Conservation (phyloP, 139 green algal species). For the Tetraselmis striata region DNA sequence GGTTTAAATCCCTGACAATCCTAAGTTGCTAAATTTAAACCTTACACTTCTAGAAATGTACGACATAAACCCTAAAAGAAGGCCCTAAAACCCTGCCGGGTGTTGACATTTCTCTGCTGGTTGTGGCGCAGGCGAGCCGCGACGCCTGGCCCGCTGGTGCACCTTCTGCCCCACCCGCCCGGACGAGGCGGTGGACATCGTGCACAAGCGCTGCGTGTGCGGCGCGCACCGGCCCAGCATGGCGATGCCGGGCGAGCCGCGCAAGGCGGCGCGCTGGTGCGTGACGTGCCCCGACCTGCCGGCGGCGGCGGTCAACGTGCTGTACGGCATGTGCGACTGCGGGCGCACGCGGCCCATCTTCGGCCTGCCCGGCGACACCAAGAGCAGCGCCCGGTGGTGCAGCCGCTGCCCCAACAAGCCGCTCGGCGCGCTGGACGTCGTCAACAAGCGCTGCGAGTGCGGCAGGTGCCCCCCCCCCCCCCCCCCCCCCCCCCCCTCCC, state of each 20-base stretch:
- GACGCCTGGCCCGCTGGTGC: not conserved
- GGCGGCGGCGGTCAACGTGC: not conserved
- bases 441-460: conserved; percentile 3
- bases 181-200: not conserved
- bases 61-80: too few relatives aligned
- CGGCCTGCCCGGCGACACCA: not conserved
- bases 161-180: not conserved
- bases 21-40: too few relatives aligned
- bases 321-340: not conserved
- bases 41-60: too few relatives aligned
- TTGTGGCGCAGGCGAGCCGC: not conserved
- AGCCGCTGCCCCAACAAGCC: not conserved
- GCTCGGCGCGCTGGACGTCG: not conserved
- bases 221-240: not conserved
- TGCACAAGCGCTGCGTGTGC: not conserved
- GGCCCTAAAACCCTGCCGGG: too few relatives aligned
- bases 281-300: not conserved
- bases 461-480: too few relatives aligned
- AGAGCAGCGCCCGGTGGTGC: not conserved
- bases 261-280: not conserved
- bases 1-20: too few relatives aligned
- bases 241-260: not conserved
- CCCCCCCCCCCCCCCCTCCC: too few relatives aligned
- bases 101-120: too few relatives aligned
- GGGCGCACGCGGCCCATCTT: not conserved